Base-by-base conservation (phyloP, 192 early-diverging fungal genomes). In the Coemansia sp. region DNA sequence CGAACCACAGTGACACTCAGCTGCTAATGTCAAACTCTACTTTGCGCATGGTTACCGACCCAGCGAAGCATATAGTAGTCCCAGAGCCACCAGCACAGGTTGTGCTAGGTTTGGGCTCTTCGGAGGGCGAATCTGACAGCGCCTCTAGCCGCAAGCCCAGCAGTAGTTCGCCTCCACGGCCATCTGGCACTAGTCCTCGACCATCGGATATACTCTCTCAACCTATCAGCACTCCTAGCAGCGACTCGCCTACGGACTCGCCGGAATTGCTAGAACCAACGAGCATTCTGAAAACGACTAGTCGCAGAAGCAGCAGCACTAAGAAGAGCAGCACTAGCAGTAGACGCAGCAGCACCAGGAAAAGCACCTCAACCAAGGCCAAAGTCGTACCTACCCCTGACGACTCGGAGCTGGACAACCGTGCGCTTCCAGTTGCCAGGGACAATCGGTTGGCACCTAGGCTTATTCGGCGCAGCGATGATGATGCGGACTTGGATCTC, bases 11-110 rank as follows among this genome's bases (percentile, higher is more conserved):
- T 44, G 58, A 49, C 3, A 46, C 10, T 14, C 50, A 44, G 21
- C n/a, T 21, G 6, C 6, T 23, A 9, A 4, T 76, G n/a, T 76
- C 79, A 23, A 82, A 76, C 46, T 67, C 79, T 3, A 74, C 74
- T 1, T 53, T 82, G 19, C 67, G 61, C 40, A 82, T 82, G 79
- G 68, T 82, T 21, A 76, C 74, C 1, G 66, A 76, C 32, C 58
- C 50, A 11, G 49, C 28, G 4, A 65, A 55, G 0, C 76, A 77
- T 53, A 37, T 49, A 23, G 19, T 28, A 14, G 40, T 70, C 7
- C 7, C 6, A 14, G 11, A 19, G 14, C 26, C 73, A 49, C 73
- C 65, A 0, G 7, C 55, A 6, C 57, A 59, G 8, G 33, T 59
- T 26, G 57, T 37, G 16, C 2, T 59, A 26, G 57, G 33, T 17